Conservation (phyloP, 192 early-diverging fungal species). For the Rhizophlyctis rosea region DNA sequence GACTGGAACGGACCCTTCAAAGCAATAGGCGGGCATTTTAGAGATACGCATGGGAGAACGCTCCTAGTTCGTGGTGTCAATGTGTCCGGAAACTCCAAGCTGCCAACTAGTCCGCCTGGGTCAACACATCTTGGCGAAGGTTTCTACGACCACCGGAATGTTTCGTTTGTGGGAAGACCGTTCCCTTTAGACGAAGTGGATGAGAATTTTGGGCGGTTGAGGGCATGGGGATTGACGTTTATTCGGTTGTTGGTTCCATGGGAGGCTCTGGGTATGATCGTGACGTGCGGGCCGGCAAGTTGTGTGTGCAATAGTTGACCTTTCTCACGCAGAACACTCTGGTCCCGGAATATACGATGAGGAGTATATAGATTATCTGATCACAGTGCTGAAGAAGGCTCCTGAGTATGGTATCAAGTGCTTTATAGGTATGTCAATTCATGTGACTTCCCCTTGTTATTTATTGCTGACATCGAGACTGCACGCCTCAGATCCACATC, state of each 20-base stretch:
- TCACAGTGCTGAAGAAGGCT: slow-evolving; percentile 61
- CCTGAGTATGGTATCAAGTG: slow-evolving; percentile 74
- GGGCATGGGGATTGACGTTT: slow-evolving; percentile 79
- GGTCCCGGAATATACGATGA: slow-evolving; percentile 84
- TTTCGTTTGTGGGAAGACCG: slow-evolving; percentile 75
- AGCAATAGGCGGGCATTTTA: slow-evolving; percentile 21
- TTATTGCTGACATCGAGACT: not conserved
- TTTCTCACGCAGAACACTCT: slow-evolving; percentile 51
- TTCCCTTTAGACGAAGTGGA: slow-evolving; percentile 72
- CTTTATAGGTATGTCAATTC: slow-evolving; percentile 53
- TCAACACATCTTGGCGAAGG: slow-evolving; percentile 58
- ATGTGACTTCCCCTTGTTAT: not conserved
- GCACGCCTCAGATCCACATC: slow-evolving; percentile 78
- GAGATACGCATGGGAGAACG: slow-evolving; percentile 34
- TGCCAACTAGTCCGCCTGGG: slow-evolving; percentile 68
- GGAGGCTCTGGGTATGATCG: slow-evolving; percentile 74
- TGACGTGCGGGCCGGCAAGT: slow-evolving; percentile 7
- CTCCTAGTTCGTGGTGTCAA: slow-evolving; percentile 68
- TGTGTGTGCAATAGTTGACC: slow-evolving; percentile 2
- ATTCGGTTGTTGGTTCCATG: slow-evolving; percentile 73
- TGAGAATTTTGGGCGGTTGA: slow-evolving; percentile 69
- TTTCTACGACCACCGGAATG: slow-evolving; percentile 70
- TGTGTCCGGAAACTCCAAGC: slow-evolving; percentile 71
- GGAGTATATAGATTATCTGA: slow-evolving; percentile 74
- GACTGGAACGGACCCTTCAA: slow-evolving; percentile 4